Percentiles rank a stretch among this genome's conserved stretches.
These are phyloP conservation scores for Nissolia schottii DNA, from an alignment of 306 rosid species.

Conservation along the genomic window DNA sequence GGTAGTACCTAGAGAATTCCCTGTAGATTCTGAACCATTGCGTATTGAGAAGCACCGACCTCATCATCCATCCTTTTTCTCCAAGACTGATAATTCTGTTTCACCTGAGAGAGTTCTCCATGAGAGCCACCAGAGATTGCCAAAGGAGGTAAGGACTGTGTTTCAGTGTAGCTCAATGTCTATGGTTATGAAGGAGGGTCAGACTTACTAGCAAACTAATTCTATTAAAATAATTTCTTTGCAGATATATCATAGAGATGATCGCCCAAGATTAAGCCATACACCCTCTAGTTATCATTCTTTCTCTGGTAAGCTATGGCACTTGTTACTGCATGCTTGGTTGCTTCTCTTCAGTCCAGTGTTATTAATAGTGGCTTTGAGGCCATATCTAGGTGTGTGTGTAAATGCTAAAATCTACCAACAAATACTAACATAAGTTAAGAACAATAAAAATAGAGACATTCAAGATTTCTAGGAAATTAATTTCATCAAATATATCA, in stretches of 20 bases:
- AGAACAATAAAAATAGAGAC: no score
- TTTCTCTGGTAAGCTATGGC: constrained; percentile 58
- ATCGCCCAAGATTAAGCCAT: constrained; percentile 71
- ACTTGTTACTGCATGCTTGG: constrained; percentile 11
- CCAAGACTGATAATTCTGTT: constrained; percentile 68
- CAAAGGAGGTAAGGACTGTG: constrained; percentile 65
- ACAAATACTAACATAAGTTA: no score
- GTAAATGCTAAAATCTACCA: no score
- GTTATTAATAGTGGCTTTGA: no score
- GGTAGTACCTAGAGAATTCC: constrained; percentile 63
- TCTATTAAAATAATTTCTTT: constrained; percentile 14
- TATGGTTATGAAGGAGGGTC: constrained; percentile 12
- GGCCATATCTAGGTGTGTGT: no score
- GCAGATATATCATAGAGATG: constrained; percentile 88
- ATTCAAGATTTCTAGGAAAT: no score
- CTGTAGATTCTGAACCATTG: constrained; percentile 63
- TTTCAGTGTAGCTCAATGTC: constrained; percentile 25
- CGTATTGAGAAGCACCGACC: constrained; percentile 71
- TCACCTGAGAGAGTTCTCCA: constrained; percentile 69
- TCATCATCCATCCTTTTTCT: constrained; percentile 62
- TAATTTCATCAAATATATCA: no score
- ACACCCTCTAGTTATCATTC: constrained; percentile 52
- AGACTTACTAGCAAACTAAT: constrained; percentile 8
- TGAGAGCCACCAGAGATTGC: constrained; percentile 63
- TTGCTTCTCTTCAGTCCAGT: constrained; percentile 1